phyloP scores from a whole-genome alignment of 352 stramenopile genomes.

The Pythium vanterpoolii region DNA sequence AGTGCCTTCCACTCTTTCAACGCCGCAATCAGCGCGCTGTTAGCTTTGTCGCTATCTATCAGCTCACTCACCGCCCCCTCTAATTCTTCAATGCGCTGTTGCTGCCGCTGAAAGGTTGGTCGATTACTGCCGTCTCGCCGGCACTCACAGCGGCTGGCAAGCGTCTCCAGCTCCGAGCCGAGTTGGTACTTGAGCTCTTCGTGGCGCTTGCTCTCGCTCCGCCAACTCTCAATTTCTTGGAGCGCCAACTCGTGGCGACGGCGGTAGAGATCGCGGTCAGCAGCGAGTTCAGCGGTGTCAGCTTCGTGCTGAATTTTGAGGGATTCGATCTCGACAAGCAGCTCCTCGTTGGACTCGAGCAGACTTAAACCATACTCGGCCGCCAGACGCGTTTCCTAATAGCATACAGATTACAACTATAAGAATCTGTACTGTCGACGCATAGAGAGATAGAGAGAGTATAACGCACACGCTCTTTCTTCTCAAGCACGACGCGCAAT shows the following conservation, averaged over 20 bases:
- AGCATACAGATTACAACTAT: not conserved
- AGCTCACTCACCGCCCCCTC: slow-evolving; percentile 35
- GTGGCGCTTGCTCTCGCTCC: slow-evolving; percentile 55
- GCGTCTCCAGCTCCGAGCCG: slow-evolving; percentile 49
- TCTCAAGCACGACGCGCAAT: slow-evolving; percentile 40
- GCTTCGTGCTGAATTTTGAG: slow-evolving; percentile 74
- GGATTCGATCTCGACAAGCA: slow-evolving; percentile 62
- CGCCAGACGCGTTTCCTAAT: slow-evolving; percentile 68
- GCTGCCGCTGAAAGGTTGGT: slow-evolving; percentile 19
- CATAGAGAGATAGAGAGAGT: not conserved
- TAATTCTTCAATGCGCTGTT: slow-evolving; percentile 37
- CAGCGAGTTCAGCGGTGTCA: slow-evolving; percentile 53
- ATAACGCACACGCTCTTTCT: slow-evolving; percentile 40
- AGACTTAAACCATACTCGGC: slow-evolving; percentile 77
- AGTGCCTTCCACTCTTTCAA: slow-evolving; percentile 44
- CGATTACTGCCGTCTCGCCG: slow-evolving; percentile 14
- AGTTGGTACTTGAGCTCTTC: slow-evolving; percentile 62
- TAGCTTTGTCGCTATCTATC: slow-evolving; percentile 31
- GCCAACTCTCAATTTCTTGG: slow-evolving; percentile 68
- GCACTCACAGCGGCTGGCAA: slow-evolving; percentile 43
- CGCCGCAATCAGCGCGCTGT: slow-evolving; percentile 35
- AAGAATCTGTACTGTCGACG: not conserved
- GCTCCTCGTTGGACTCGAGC: slow-evolving; percentile 73
- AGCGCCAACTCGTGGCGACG: slow-evolving; percentile 58
- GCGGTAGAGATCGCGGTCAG: slow-evolving; percentile 57